These are phyloP conservation scores for Hymenoscyphus fraxineus DNA, from an alignment of 2,329 filamentous ascomycete genomes.

Conservation along the genomic window DNA sequence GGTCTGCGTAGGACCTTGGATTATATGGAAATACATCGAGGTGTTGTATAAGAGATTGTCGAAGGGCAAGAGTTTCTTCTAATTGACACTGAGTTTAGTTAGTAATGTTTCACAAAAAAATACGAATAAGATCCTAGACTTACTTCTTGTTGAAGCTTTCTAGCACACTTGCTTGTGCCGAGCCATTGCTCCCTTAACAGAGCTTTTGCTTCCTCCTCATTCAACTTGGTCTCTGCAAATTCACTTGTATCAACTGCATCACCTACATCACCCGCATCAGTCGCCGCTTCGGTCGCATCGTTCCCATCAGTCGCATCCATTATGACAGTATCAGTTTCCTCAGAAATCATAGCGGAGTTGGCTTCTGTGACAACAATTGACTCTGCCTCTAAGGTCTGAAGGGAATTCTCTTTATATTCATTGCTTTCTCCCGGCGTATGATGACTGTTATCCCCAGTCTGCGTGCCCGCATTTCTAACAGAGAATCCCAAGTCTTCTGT, in stretches of 20 bases:
- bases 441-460: neutral
- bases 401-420: neutral
- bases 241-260: neutral
- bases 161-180: neutral
- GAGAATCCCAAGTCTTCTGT: neutral
- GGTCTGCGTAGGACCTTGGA: conserved; percentile 18
- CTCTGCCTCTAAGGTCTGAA: neutral
- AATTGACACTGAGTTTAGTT: conserved; percentile 16
- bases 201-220: neutral
- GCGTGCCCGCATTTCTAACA: neutral
- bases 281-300: too few species aligned
- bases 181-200: neutral
- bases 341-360: neutral
- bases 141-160: neutral
- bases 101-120: neutral
- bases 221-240: neutral
- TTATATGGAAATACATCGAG: conserved; percentile 20
- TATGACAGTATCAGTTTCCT: too few species aligned
- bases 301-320: too few species aligned
- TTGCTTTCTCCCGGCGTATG: neutral
- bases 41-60: conserved; percentile 13
- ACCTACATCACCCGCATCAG: neutral
- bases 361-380: neutral
- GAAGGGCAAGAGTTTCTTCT: conserved; percentile 14
- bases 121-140: neutral